Evolutionary conservation across 2,329 filamentous ascomycete genomes (phyloP), one percentile per base, ranked within the genome.

Genomic region (Talaromyces sp.): DNA sequence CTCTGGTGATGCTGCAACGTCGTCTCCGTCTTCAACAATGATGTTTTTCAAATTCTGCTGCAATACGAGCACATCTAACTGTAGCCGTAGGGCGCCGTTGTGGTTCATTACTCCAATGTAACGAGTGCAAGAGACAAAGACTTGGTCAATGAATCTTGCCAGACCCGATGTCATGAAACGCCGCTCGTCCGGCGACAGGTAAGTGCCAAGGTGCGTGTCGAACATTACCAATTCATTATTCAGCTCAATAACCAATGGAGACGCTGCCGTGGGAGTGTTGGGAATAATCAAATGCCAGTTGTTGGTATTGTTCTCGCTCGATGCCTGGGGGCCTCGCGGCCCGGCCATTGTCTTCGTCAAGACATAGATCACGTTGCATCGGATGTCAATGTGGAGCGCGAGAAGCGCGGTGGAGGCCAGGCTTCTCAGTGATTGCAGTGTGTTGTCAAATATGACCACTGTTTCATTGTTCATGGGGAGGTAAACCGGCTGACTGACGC

Each of bases 1-100:
- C 60, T 79, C 75, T 24, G 69, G 64, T 3, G 65, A 58, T 41
- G 65, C 57, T 21, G 62, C 62, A 52, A 54, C 32, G 63, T 54
- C 17, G 57, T 48, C 24, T 57, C 58, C 9, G 60, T 31, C 46
- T 32, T 71, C 68, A n/a, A 76, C 67, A 54, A 79, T 91, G 57
- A 99, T 88, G 66, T 96, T 96, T 79, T 96, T 96, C 59, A 99
- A 85, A 69, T 96, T 97, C 72, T 99, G 94, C 76, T 97, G 93
- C 56, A 99, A 80, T 46, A 99, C 94, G 26, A 97, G 83, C 54
- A 97, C 91, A 72, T 99, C 96, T 69, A 97, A 85, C 72, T 92
- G 88, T 85, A 99, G 92, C 41, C 92, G 85, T n/a, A 87, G 86
- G 62, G 88, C 90, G 48, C 94, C 94, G 67, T 89, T 85, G 41